A percentile compares a stretch with the other conserved stretches of the same genome.
phyloP scores from a whole-genome alignment of 1,284 basidiomycete species.

The Tilletiopsis washingtonensis region DNA sequence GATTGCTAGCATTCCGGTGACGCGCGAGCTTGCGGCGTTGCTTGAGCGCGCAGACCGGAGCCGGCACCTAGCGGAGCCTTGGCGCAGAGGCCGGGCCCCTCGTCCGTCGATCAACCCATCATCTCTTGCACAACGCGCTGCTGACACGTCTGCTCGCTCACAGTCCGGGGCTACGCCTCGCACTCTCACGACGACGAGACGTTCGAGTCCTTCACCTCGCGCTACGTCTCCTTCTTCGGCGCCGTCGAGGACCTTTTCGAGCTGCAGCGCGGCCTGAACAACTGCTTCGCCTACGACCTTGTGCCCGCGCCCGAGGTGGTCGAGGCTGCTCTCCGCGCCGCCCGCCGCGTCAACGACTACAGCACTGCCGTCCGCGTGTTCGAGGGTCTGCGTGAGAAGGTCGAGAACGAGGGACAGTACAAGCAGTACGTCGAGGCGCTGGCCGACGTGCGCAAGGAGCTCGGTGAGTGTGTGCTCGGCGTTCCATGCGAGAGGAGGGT shows the following conservation, averaged over 20 bases:
- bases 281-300: constrained; percentile 97
- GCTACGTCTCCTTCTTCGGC: constrained; percentile 89
- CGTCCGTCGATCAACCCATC: no score
- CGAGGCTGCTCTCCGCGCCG: constrained; percentile 79
- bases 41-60: no score
- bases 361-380: constrained; percentile 92
- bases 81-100: no score
- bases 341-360: constrained; percentile 90
- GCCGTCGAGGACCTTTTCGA: constrained; percentile 91
- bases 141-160: background rate
- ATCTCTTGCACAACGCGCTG: no score
- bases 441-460: constrained; percentile 37
- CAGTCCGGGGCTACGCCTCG: constrained; percentile 36
- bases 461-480: constrained; percentile 13
- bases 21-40: no score
- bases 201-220: constrained; percentile 85
- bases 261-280: constrained; percentile 78
- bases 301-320: constrained; percentile 84
- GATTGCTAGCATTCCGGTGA: background rate
- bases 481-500: background rate
- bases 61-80: background rate
- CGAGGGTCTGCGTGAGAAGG: constrained; percentile 52
- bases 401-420: constrained; percentile 44
- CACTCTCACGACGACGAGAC: constrained; percentile 63
- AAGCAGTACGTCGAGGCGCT: constrained; percentile 46